Base-by-base conservation (phyloP, 192 early-diverging fungal species). In the Coemansia aciculifera region DNA sequence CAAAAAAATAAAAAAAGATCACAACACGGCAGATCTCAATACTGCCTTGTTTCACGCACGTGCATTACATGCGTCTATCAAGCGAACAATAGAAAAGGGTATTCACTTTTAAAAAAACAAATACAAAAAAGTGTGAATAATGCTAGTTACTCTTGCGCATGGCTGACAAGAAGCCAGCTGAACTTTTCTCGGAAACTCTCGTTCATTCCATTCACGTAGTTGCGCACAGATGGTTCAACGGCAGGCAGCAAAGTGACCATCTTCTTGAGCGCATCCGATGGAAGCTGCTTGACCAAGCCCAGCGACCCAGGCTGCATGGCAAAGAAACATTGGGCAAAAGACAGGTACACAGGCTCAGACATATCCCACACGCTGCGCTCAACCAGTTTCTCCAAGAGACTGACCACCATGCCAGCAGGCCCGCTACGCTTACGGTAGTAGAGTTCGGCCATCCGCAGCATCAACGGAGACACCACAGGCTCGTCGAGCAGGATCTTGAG, bases 351-450 rank as follows among this genome's bases (percentile, higher is more conserved):
- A 9, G 11, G 5, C 3, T 62, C 69, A 17, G 59, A 56, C 75
- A 75, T 68, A 11, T 71, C 44, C 80, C 80, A 83, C 42, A 77
- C 75, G 40, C 72, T 63, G 37, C 76, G 76, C 71, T 72, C 76
- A 48, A 78, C 68, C 32, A 78, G 49, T 13, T 63, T 68, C 10
- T 59, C 44, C 32, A 77, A 51, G 17, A 77, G 66, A 6, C 36
- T 66, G 21, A 61, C 52, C 23, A 83, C 64, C 15, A 59, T 74
- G 11, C 80, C 80, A 17, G 69, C 69, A 7, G 64, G 52, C 2
- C 69, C 74, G 19, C 59, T 51, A 19, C 71, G 64, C 43, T 43
- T 64, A 7, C 39, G 49, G 59, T 72, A 62, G 43, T 62, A 73
- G 17, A 68, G 7, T 51, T 74, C 68, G 29, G 69, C 80, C 0